phyloP scores from a whole-genome alignment of 495 filamentous ascomycete genomes.

The Saxophila tyrrhenica region DNA sequence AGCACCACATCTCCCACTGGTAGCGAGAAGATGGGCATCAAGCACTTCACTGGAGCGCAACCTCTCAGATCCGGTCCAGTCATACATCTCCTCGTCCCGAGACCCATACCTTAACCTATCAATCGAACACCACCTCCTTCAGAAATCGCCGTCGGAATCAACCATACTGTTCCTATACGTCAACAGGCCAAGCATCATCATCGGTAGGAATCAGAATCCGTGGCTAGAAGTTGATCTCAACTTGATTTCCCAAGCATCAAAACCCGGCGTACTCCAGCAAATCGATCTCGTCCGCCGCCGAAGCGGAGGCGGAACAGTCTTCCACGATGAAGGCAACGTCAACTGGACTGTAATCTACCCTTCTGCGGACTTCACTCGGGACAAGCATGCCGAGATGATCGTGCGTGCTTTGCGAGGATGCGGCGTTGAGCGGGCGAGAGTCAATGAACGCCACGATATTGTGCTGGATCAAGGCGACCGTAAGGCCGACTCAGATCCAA shows the following conservation, averaged over 20 bases:
- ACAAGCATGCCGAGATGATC: constrained; percentile 86
- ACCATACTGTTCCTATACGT: constrained; percentile 75
- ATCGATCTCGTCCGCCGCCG: constrained; percentile 66
- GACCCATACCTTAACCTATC: constrained; percentile 89
- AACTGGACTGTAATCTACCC: constrained; percentile 91
- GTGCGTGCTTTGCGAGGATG: constrained; percentile 59
- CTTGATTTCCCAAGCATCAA: too few species aligned
- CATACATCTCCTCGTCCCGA: constrained; percentile 63
- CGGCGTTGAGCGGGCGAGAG: constrained; percentile 41
- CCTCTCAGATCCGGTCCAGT: constrained; percentile 36
- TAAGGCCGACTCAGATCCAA: constrained; percentile 15
- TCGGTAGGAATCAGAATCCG: constrained; percentile 95
- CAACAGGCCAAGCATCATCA: constrained; percentile 74
- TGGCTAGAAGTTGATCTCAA: constrained; percentile 75
- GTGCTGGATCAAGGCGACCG: constrained; percentile 51
- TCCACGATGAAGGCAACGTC: constrained; percentile 82
- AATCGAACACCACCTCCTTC: constrained; percentile 85
- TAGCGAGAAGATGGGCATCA: constrained; percentile 12
- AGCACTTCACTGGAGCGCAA: constrained; percentile 1
- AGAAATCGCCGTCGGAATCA: constrained; percentile 55
- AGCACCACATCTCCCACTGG: background rate
- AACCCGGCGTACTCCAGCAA: background rate
- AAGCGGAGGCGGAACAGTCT: constrained; percentile 85
- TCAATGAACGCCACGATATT: constrained; percentile 91
- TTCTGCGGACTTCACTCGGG: constrained; percentile 56